Percentiles rank a stretch among this genome's conserved stretches.
Conservation (phyloP, 495 filamentous ascomycete genomes). For the Penicillium bialowiezense region DNA sequence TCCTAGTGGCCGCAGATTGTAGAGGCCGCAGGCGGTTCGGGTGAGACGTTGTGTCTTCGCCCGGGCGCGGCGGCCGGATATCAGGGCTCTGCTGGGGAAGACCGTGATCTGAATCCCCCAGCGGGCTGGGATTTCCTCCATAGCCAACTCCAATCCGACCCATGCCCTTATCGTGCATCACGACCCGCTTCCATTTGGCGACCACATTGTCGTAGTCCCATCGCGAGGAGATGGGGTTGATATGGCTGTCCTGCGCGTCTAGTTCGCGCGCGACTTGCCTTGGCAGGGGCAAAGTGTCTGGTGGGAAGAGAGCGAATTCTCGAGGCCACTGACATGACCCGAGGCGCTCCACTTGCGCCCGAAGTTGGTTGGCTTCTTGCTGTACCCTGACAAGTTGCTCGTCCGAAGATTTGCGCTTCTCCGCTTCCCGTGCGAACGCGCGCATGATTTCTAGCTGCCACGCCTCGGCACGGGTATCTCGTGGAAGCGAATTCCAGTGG, state of each 20-base stretch:
- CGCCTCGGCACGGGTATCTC: conserved; percentile 54
- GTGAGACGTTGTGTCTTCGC: conserved; percentile 28
- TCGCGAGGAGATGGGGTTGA: conserved; percentile 34
- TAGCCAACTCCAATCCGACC: conserved; percentile 39
- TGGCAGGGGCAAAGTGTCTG: conserved; percentile 59
- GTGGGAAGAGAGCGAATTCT: conserved; percentile 65
- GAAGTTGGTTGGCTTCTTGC: conserved; percentile 72
- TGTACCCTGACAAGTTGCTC: conserved; percentile 58
- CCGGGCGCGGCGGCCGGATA: conserved; percentile 21
- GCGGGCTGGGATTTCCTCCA: conserved; percentile 10
- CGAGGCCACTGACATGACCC: conserved; percentile 66
- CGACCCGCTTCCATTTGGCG: conserved; percentile 55
- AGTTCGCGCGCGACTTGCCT: conserved; percentile 44
- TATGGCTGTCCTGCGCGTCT: conserved; percentile 34
- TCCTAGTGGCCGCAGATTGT: conserved; percentile 29
- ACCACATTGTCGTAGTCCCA: conserved; percentile 59
- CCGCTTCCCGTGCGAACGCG: conserved; percentile 64
- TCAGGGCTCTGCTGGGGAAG: conserved; percentile 18
- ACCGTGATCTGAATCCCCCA: conserved; percentile 14
- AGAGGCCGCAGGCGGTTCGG: conserved; percentile 24
- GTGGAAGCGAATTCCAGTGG: conserved; percentile 63
- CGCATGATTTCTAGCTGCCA: conserved; percentile 81
- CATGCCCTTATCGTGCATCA: conserved; percentile 50
- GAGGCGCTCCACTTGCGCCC: conserved; percentile 64
- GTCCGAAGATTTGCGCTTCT: conserved; percentile 61